Evolutionary conservation across 257 asterid species (phyloP), one percentile per base, ranked within the genome.

Genomic region (Capsicum pubescens): DNA sequence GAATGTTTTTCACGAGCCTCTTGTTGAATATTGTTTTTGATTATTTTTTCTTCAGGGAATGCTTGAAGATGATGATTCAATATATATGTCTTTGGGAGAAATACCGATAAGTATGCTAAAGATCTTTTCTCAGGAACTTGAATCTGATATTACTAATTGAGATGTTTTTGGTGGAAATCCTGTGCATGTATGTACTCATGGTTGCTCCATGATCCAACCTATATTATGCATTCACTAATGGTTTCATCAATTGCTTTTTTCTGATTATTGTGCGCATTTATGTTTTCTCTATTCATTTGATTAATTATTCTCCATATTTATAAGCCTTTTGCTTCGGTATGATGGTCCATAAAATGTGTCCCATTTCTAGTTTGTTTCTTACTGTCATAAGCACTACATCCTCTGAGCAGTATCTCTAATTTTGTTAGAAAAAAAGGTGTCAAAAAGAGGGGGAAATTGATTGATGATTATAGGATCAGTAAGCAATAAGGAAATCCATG

Each of bases 61-160:
- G 90, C 98, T 94, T 81, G 97, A 96, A 36, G 98, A 94, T 60
- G 99, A 95, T 84, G 99, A 95, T 87, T 91, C 99, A 48, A 92
- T 95, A 87, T 93, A 93, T 86, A 94, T 92, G 99, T 91, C 99
- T 83, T 91, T 94, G 88, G 99, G 92, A 85, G 98, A 94, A 87
- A 93, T 95, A 91, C 99, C 99, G 81, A 87, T 91, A 90, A 89
- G 99, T 95, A 94, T 72, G 96, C 82, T 84, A 67, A 74, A 13
- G 80, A 81, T 84, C 86, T 68, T 68, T 67, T 58, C 80, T 64
- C 67, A 84, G 39, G 70, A 19, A 35, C 12, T 64, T 82, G 70
- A 68, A 63, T 63, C 46, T 39, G 8, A 60, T 17, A 54, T 64
- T 60, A 26, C 61, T 64, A 15, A 26, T 36, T 82, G 74, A 21